A percentile compares a stretch with the other conserved stretches of the same genome.
Conservation (phyloP, 345 rosid species). For the Eucalyptus sideroxylon region DNA sequence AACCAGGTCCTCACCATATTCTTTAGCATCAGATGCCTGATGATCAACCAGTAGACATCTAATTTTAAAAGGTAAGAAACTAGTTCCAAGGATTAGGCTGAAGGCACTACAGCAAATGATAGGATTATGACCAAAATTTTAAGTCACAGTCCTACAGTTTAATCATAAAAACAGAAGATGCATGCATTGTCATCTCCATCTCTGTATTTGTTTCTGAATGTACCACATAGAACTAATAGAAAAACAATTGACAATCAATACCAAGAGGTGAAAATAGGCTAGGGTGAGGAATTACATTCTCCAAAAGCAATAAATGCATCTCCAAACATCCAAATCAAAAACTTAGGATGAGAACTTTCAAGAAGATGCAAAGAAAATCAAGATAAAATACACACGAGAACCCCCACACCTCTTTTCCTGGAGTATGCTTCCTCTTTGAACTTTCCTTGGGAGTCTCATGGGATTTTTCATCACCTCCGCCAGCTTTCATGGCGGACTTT, state of each 20-base stretch:
- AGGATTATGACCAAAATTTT: neutral
- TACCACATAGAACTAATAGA: neutral
- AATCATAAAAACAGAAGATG: neutral
- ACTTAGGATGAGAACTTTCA: neutral
- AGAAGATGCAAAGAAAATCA: neutral
- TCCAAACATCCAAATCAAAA: neutral
- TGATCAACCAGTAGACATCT: neutral
- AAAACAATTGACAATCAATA: neutral
- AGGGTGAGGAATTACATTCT: neutral
- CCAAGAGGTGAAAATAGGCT: neutral
- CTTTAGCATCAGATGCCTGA: conserved; percentile 46
- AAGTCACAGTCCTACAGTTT: neutral
- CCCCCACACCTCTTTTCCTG: conserved; percentile 30
- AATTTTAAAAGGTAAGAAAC: neutral
- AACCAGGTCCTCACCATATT: conserved; percentile 36
- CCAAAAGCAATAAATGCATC: neutral
- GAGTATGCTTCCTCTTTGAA: conserved; percentile 48
- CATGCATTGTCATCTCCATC: neutral
- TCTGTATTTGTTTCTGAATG: neutral
- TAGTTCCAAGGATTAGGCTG: neutral
- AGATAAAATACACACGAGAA: neutral
- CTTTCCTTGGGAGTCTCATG: conserved; percentile 52
- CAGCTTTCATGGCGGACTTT: conserved; percentile 34
- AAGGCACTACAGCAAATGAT: neutral
- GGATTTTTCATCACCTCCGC: conserved; percentile 24